A percentile compares a stretch with the other conserved stretches of the same genome.
Evolutionary conservation across 75 land plant genomes (phyloP).

Genomic region (Picea glauca): DNA sequence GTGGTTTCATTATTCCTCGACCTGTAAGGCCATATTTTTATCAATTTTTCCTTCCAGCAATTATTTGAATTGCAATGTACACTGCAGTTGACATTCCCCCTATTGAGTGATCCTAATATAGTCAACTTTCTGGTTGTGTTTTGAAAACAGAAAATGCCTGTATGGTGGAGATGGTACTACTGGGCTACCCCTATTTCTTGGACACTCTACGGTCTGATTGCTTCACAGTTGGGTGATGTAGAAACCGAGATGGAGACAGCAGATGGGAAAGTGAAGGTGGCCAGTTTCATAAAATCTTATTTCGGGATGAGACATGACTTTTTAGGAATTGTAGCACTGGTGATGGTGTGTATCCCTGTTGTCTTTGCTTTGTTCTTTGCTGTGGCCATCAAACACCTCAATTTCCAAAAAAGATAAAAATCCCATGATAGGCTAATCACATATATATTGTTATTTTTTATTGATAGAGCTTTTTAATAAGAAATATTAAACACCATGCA

Average conservation of each 20-base stretch:
- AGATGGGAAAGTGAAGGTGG: conserved; percentile 6
- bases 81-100: conserved; percentile 4
- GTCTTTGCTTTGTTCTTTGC: conserved; percentile 41
- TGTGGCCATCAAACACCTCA: conserved; percentile 37
- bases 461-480: no score
- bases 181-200: conserved; percentile 53
- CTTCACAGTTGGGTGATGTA: conserved; percentile 38
- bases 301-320: conserved; percentile 35
- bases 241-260: conserved; percentile 8
- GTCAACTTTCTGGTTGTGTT: no score
- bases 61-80: no score
- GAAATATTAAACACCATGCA: no score
- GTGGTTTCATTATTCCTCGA: conserved; percentile 71
- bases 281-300: conserved; percentile 13
- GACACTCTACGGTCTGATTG: conserved; percentile 50
- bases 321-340: conserved; percentile 22
- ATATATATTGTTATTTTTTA: no score
- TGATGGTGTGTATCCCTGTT: conserved; percentile 15
- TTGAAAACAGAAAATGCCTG: conserved; percentile 37
- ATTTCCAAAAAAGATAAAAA: conserved; percentile 44
- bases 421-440: neutral
- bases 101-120: no score
- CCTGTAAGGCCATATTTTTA: conserved; percentile 28
- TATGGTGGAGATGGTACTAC: conserved; percentile 61
- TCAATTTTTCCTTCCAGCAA: no score